Evolutionary conservation across 148 eudicot genomes (phyloP), one percentile per base, ranked within the genome.

Genomic region (Agrostemma githago): DNA sequence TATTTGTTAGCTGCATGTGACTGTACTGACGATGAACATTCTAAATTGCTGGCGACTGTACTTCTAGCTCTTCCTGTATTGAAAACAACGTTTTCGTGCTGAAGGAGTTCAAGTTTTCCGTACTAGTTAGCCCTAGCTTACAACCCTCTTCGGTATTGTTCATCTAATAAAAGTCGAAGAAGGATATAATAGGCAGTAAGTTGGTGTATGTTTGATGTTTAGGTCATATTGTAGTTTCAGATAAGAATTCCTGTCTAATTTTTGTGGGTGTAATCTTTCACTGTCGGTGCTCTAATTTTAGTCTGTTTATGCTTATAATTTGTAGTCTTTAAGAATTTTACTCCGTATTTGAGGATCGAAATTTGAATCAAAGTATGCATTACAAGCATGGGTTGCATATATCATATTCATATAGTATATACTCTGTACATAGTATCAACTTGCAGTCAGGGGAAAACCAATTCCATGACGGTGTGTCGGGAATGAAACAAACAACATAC

Each of bases 381-480:
- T 72, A 73, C 76, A 41, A 41, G 34, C 65, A 73, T 15, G 39
- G 40, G 2, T 19, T 70, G 39, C 43, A 8, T 3, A 12, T 64
- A 26, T 26, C 34, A 26, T 26, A 26, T 26, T 26, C 34, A 26
- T 26, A 26, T 26, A 26, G 1, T 26, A 26, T 26, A 26, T 26
- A n/a, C n/a, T n/a, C n/a, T n/a, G n/a, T n/a, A 26, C 2, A 10
- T 60, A 26, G 16, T 53, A 72, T 76, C 74, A 81, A 58, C 56
- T 70, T 14, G 77, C 68, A 60, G 86, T 80, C 21, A 86, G 48
- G 0, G 97, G 91, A 56, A 85, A 90, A n/a, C 96, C 97, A 53
- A 88, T 88, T 44, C 97, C 96, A 66, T 88, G 95, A 42, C 90
- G 87, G 57, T 84, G 75, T 6, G 92, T 84, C 5, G 91, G 97